Conservation (phyloP, 2,329 filamentous ascomycete species). For the Trichoderma endophyticum region DNA sequence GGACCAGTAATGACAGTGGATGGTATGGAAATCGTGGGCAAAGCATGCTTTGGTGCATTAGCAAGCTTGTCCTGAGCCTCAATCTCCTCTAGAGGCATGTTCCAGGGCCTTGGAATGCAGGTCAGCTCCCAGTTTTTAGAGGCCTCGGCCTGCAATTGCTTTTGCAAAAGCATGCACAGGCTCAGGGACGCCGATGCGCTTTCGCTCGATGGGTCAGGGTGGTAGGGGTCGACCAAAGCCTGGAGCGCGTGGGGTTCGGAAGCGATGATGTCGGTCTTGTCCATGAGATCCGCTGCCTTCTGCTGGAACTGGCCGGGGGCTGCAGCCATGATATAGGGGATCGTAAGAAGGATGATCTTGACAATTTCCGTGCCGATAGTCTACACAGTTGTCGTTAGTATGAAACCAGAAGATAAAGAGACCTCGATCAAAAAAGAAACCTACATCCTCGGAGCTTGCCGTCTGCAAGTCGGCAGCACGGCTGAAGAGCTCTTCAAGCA, state of each 20-base stretch:
- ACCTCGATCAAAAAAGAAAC: constrained; percentile 32
- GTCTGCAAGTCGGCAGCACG: constrained; percentile 92
- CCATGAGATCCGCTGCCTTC: constrained; percentile 74
- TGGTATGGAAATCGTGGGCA: constrained; percentile 75
- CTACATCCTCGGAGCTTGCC: constrained; percentile 85
- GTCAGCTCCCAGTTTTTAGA: constrained; percentile 70
- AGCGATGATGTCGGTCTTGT: constrained; percentile 93
- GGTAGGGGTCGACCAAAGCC: constrained; percentile 81
- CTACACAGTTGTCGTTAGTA: constrained; percentile 32
- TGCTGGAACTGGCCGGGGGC: constrained; percentile 67
- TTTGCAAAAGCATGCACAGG: constrained; percentile 77
- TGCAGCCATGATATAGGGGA: constrained; percentile 83
- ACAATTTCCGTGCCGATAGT: constrained; percentile 80
- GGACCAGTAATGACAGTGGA: constrained; percentile 70
- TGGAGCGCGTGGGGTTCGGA: constrained; percentile 84
- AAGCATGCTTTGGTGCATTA: constrained; percentile 66
- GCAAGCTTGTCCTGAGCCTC: constrained; percentile 59
- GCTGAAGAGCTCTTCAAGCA: constrained; percentile 86
- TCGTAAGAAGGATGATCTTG: constrained; percentile 92
- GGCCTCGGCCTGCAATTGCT: constrained; percentile 77
- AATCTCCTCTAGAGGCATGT: constrained; percentile 58
- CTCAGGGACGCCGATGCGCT: constrained; percentile 63
- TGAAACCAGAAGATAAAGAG: neutral
- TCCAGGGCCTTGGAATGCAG: constrained; percentile 66
- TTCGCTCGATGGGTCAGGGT: constrained; percentile 59